Evolutionary conservation across 2,329 filamentous ascomycete species (phyloP).

Genomic region (Calonectria fujianensis): DNA sequence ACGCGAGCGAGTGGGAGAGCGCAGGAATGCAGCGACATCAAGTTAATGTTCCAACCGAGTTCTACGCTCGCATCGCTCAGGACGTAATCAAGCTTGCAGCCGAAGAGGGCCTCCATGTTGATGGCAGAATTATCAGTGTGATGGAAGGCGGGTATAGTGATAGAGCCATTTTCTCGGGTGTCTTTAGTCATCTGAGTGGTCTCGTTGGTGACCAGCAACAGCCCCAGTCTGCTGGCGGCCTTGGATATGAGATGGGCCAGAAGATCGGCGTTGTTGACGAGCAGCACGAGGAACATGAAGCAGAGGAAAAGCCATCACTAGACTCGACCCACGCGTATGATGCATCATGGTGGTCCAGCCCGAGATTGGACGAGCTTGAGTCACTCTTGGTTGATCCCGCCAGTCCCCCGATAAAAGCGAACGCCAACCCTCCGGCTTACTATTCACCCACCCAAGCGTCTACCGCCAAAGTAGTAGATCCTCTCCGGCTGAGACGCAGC

Average conservation of each 20-base stretch:
- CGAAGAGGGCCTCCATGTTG: slow-evolving; percentile 84
- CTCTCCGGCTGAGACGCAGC: slow-evolving; percentile 78
- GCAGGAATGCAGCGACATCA: slow-evolving; percentile 95
- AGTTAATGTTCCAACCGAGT: slow-evolving; percentile 96
- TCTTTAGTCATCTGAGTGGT: slow-evolving; percentile 92
- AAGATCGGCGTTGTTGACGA: slow-evolving; percentile 66
- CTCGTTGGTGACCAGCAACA: slow-evolving; percentile 76
- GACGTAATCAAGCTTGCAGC: slow-evolving; percentile 89
- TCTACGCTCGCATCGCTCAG: slow-evolving; percentile 92
- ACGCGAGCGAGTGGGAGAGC: slow-evolving; percentile 96
- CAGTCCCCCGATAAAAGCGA: slow-evolving; percentile 70
- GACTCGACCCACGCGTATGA: slow-evolving; percentile 73
- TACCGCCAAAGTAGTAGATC: slow-evolving; percentile 84
- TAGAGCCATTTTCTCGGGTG: slow-evolving; percentile 89
- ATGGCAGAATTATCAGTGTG: slow-evolving; percentile 93
- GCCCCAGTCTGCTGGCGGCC: slow-evolving; percentile 61
- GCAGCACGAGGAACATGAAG: slow-evolving; percentile 47
- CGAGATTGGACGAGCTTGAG: slow-evolving; percentile 82
- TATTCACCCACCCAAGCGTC: slow-evolving; percentile 93
- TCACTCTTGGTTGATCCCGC: slow-evolving; percentile 71
- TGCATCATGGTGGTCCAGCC: slow-evolving; percentile 81
- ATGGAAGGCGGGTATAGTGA: slow-evolving; percentile 98
- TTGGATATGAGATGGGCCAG: slow-evolving; percentile 76
- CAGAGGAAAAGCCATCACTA: slow-evolving; percentile 38
- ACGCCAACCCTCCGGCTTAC: slow-evolving; percentile 81